Evolutionary conservation across 2,329 filamentous ascomycete species (phyloP).

Genomic region (Magnaporthiopsis rhizophila): DNA sequence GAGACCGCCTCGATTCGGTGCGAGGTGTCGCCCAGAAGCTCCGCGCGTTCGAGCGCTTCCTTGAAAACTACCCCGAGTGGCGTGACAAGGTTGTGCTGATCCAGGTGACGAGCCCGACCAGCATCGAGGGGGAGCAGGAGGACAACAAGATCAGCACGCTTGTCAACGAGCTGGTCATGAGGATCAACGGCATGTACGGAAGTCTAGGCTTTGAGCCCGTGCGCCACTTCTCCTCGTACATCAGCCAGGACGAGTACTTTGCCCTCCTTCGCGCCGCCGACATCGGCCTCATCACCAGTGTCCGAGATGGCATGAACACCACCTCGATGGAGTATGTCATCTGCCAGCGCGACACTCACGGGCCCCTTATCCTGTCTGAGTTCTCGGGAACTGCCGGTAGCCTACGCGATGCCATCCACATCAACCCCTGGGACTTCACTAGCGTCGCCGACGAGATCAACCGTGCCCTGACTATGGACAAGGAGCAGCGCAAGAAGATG

Average conservation of each 20-base stretch:
- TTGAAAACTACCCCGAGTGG: constrained; percentile 88
- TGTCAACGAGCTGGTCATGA: constrained; percentile 82
- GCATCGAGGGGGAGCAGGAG: constrained; percentile 66
- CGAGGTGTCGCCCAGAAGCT: constrained; percentile 93
- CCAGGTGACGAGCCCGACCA: constrained; percentile 86
- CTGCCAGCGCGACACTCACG: constrained; percentile 79
- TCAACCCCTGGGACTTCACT: constrained; percentile 90
- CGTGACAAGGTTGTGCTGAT: constrained; percentile 86
- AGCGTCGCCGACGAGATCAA: constrained; percentile 81
- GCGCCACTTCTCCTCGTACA: constrained; percentile 90
- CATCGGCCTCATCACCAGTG: constrained; percentile 89
- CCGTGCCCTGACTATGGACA: constrained; percentile 68
- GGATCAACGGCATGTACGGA: constrained; percentile 86
- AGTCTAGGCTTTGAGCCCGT: constrained; percentile 85
- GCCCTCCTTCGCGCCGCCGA: constrained; percentile 85
- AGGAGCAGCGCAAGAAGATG: constrained; percentile 56
- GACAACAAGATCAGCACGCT: constrained; percentile 79
- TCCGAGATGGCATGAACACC: constrained; percentile 96
- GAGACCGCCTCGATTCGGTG: constrained; percentile 88
- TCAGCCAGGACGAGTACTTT: constrained; percentile 86
- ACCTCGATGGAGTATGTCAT: constrained; percentile 92
- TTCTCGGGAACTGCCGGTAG: constrained; percentile 92
- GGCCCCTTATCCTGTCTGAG: constrained; percentile 88
- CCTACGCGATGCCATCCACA: constrained; percentile 79
- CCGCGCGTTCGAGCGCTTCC: constrained; percentile 86